These are phyloP conservation scores for Collybia sp. DNA, from an alignment of 768 basidiomycete genomes.

Conservation along the genomic window DNA sequence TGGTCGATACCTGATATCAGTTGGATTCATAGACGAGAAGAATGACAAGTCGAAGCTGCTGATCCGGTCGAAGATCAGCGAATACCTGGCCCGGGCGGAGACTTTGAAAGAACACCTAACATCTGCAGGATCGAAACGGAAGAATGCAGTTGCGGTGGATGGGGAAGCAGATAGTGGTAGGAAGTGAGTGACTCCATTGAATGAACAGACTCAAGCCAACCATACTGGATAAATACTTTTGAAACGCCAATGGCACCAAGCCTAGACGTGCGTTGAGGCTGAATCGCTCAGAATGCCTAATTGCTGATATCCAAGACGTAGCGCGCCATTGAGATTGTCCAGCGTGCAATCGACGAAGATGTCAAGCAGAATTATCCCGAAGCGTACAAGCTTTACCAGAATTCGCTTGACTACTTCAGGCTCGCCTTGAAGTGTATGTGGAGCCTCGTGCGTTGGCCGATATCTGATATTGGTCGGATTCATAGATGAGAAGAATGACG, in stretches of 20 bases:
- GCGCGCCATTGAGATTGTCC: slow-evolving; percentile 84
- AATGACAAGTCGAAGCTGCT: slow-evolving; percentile 88
- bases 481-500: slow-evolving; percentile 91
- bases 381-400: slow-evolving; percentile 93
- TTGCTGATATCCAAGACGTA: slow-evolving; percentile 10
- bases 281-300: neutral
- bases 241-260: neutral
- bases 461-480: slow-evolving; percentile 1
- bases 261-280: neutral
- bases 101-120: slow-evolving; percentile 81
- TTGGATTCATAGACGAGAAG: slow-evolving; percentile 73
- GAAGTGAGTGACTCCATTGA: slow-evolving; percentile 24
- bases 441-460: neutral
- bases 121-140: slow-evolving; percentile 58
- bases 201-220: neutral
- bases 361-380: slow-evolving; percentile 89
- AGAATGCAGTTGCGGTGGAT: slow-evolving; percentile 44
- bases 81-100: slow-evolving; percentile 91
- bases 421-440: slow-evolving; percentile 86
- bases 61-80: slow-evolving; percentile 83
- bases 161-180: slow-evolving; percentile 40
- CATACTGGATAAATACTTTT: neutral
- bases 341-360: slow-evolving; percentile 91
- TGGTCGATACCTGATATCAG: neutral
- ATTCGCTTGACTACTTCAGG: slow-evolving; percentile 97